Percentiles rank a stretch among this genome's conserved stretches.
These are phyloP conservation scores for Casuarina glauca DNA, from an alignment of 306 rosid species.

Conservation along the genomic window DNA sequence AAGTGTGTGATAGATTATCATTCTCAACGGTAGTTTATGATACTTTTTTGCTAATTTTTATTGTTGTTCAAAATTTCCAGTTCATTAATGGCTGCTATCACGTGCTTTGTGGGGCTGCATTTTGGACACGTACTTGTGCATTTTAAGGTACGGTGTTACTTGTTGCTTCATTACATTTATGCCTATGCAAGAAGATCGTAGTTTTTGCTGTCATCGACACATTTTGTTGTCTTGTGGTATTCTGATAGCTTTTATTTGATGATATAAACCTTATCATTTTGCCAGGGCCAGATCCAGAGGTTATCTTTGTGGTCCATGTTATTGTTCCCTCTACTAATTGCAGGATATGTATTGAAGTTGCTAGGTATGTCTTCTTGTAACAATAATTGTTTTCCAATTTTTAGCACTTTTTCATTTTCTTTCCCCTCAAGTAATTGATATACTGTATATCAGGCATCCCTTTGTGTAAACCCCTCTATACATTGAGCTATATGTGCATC, in stretches of 20 bases:
- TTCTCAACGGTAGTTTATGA: background rate
- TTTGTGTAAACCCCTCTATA: conserved; percentile 69
- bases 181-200: background rate
- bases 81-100: conserved; percentile 77
- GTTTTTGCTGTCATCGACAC: background rate
- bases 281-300: conserved; percentile 63
- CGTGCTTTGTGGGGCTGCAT: conserved; percentile 69
- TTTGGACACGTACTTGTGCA: conserved; percentile 68
- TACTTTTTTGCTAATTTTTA: conserved; percentile 29
- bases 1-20: background rate
- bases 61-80: conserved; percentile 42
- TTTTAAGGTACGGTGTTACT: conserved; percentile 46
- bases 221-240: background rate
- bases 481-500: conserved; percentile 72
- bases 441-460: conserved; percentile 60
- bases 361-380: conserved; percentile 47
- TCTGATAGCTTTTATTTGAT: conserved; percentile 21
- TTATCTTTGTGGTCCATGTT: conserved; percentile 49
- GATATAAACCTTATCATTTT: conserved; percentile 25
- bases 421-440: conserved; percentile 29
- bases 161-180: conserved; percentile 1
- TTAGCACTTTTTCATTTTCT: conserved; percentile 7
- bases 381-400: background rate
- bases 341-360: conserved; percentile 55
- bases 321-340: conserved; percentile 49